Percentiles rank a stretch among this genome's conserved stretches.
phyloP scores from a whole-genome alignment of 2,329 filamentous ascomycete species.

The Grosmannia huntii region DNA sequence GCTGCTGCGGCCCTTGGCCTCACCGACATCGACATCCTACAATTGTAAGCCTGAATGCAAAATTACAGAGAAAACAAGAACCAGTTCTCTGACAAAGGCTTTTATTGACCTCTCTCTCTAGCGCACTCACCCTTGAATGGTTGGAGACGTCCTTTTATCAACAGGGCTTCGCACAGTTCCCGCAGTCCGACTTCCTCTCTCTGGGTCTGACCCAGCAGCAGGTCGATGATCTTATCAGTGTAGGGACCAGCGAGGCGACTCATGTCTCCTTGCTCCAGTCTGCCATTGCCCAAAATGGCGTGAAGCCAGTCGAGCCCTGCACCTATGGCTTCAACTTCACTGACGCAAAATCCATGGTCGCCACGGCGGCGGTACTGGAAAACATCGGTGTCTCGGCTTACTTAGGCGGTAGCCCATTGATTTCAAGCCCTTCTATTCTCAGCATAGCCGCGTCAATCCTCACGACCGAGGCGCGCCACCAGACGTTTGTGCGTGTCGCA shows the following conservation, averaged over 20 bases:
- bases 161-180: constrained; percentile 56
- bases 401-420: constrained; percentile 55
- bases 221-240: constrained; percentile 45
- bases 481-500: constrained; percentile 56
- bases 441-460: constrained; percentile 57
- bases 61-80: no score
- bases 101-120: constrained; percentile 17
- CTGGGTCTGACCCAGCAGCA: constrained; percentile 43
- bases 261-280: constrained; percentile 49
- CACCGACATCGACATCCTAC: constrained; percentile 41
- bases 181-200: constrained; percentile 48
- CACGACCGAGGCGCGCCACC: constrained; percentile 61
- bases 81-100: accelerated
- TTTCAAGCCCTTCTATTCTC: constrained; percentile 47
- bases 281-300: constrained; percentile 48
- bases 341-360: constrained; percentile 53
- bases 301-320: constrained; percentile 55
- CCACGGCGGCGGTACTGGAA: constrained; percentile 57
- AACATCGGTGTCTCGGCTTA: constrained; percentile 63
- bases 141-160: constrained; percentile 63
- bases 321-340: constrained; percentile 60
- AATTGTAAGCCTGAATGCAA: constrained; percentile 34
- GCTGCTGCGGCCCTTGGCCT: constrained; percentile 33
- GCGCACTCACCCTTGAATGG: constrained; percentile 61
- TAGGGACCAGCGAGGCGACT: constrained; percentile 49